Base-by-base conservation (phyloP, 2,329 filamentous ascomycete genomes). In the Pleomassaria siparia region DNA sequence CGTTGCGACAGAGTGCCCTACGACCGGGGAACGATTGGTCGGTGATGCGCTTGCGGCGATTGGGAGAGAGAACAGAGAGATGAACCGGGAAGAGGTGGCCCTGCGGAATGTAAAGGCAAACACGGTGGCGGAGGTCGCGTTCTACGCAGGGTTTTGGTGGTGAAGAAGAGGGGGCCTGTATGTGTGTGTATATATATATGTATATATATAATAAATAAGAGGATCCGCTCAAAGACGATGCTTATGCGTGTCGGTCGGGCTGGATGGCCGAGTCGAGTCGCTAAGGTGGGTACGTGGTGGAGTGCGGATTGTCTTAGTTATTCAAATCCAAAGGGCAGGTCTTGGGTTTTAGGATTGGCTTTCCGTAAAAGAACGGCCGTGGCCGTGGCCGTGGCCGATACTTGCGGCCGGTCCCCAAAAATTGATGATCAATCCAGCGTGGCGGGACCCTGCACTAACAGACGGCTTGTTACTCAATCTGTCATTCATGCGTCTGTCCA, bases 71-170 rank as follows among this genome's bases (percentile, higher is more conserved):
- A 86, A 78, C 72, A 86, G 83, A 62, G 88, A 87, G 74, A 87
- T 84, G 67, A 95, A 79, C 68, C 87, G 75, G 51, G 75, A 71
- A 53, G 72, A 72, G 62, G 78, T 72, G 53, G 77, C 83, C 71
- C 89, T 84, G 76, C 83, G 83, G 63, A 92, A 84, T 58, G 82
- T 79, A 73, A 86, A 90, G 79, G 89, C 89, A 81, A 95, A 96
- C 92, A 96, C 82, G 79, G 91, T 96, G 89, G 76, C 86, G 84
- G 54, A 46, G 44, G 43, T 59, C 50, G 63, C 54, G 60, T 60
- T 54, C 50, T 53, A 15, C 18, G 35, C 35, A 13, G 8, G 7
- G 8, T n/a, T 24, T 11, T 49, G 54, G 26, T 33, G 18, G 40
- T 36, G 41, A 39, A 44, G 22, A 16, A 9, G 5, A 12, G 41